Percentiles rank a stretch among this genome's conserved stretches.
Evolutionary conservation across 73 alveolate species (phyloP).

Genomic region (Tetrahymena malaccensis): DNA sequence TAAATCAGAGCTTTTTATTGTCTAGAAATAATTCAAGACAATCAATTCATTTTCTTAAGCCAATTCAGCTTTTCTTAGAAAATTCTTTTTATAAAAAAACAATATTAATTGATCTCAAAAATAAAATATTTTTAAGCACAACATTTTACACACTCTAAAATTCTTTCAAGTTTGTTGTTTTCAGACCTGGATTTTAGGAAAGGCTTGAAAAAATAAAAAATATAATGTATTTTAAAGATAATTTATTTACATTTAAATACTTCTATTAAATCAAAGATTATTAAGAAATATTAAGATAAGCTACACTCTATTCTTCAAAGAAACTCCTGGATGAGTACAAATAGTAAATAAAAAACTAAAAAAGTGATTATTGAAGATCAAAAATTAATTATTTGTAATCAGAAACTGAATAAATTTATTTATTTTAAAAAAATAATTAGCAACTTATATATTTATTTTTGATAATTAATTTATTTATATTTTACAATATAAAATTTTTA

Average conservation of each 20-base stretch:
- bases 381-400: too few relatives aligned
- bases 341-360: not conserved
- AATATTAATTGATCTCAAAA: not conserved
- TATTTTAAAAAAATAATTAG: too few relatives aligned
- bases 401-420: too few relatives aligned
- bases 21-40: not conserved
- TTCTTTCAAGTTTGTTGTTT: not conserved
- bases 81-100: not conserved
- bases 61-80: not conserved
- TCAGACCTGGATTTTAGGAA: not conserved
- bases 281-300: not conserved
- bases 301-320: not conserved
- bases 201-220: not conserved
- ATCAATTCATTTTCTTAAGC: not conserved
- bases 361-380: not conserved
- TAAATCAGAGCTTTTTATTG: not conserved
- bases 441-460: too few relatives aligned
- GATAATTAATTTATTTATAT: too few relatives aligned
- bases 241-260: not conserved
- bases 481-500: too few relatives aligned
- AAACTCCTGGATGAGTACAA: not conserved
- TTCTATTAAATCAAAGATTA: not conserved
- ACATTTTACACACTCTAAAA: not conserved
- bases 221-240: not conserved
- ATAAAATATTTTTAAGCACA: not conserved